These are phyloP conservation scores for Colletotrichum incanum DNA, from an alignment of 2,329 filamentous ascomycete species.

Conservation along the genomic window DNA sequence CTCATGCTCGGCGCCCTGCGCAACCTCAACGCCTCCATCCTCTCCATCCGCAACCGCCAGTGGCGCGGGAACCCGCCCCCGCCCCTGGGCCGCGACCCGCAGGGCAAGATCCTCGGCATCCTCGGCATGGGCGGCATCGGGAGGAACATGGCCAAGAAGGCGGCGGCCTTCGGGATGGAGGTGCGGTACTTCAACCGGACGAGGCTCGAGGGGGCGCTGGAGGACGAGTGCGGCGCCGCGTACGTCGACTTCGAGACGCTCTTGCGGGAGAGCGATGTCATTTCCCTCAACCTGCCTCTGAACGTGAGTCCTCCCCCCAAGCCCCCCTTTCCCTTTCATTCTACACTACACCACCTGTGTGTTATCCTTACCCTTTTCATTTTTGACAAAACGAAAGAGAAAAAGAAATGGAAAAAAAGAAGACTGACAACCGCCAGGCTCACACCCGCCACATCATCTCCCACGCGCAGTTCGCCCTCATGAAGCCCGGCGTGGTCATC, in stretches of 20 bases:
- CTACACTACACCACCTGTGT: too few species aligned
- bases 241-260: conserved; percentile 84
- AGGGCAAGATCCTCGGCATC: conserved; percentile 85
- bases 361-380: neutral
- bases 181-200: conserved; percentile 83
- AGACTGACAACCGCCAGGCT: conserved; percentile 52
- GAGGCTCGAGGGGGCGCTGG: conserved; percentile 69
- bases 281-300: conserved; percentile 85
- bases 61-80: conserved; percentile 75
- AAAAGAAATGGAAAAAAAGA: neutral
- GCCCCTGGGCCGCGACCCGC: conserved; percentile 81
- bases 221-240: conserved; percentile 69
- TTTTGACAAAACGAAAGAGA: too few species aligned
- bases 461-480: conserved; percentile 77
- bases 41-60: conserved; percentile 74
- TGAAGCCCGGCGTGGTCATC: conserved; percentile 84
- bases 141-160: conserved; percentile 81
- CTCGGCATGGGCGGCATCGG: conserved; percentile 92
- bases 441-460: conserved; percentile 84
- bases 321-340: too few species aligned
- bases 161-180: conserved; percentile 81
- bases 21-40: conserved; percentile 79
- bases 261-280: conserved; percentile 78
- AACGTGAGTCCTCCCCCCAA: conserved; percentile 73
- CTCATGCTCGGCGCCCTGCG: conserved; percentile 85